Evolutionary conservation across 2,329 filamentous ascomycete genomes (phyloP), one percentile per base, ranked within the genome.

Genomic region (Colletotrichum navitas): DNA sequence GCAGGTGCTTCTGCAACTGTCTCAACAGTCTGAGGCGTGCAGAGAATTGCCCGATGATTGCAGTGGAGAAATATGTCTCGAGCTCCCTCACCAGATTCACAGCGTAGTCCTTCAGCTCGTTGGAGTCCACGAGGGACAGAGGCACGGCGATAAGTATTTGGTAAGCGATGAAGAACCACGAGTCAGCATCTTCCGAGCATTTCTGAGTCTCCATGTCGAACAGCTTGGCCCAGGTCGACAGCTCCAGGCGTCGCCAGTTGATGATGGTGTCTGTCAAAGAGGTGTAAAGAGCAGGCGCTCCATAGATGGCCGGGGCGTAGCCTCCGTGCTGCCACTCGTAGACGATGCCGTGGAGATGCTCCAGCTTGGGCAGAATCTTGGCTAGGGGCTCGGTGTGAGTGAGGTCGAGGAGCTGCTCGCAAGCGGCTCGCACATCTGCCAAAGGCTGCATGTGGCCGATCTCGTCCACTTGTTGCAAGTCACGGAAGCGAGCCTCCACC

Each of bases 81-180:
- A 98, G 84, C 49, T 92, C 94, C 74, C 88, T 87, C n/a, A 97
- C 85, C 11, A 98, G 85, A 60, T 90, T 89, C 70, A 88, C 85
- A 0, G 89, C 86, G 79, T 97, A 94, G 21, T 83, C 80, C 45
- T 85, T 83, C 68, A 97, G 81, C 58, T 91, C 88, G 1, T 85
- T 86, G 32, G 87, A 85, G 68, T 89, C 86, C 0, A 88, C 84
- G 72, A 95, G 86, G 26, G 89, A 87, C 65, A 93, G 85, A 0
- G 95, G 92, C 12, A 91, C 92, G 3, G 91, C 92, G 75, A 99
- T 88, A 52, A 97, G 89, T 5, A 92, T 94, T 80, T 98, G 94
- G 77, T 98, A 99, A 1, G 95, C 94, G 71, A 98, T 88, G 76
- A 98, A 99, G 92, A 95, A 99, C 96, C 96, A 99, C 21, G 92